These are phyloP conservation scores for Pichia thaimueangensis DNA, from an alignment of 805 yeast species.

Conservation along the genomic window DNA sequence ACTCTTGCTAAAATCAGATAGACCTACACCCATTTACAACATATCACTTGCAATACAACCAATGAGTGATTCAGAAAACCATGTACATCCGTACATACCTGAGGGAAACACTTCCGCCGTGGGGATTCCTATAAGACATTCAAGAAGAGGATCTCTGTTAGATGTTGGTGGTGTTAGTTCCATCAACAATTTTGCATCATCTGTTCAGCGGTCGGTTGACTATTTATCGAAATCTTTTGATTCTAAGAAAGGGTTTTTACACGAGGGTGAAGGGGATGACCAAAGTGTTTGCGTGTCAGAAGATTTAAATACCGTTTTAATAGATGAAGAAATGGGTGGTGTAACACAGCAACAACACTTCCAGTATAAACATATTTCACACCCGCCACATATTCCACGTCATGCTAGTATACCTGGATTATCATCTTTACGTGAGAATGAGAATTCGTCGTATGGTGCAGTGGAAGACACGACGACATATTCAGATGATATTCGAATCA, in stretches of 20 bases:
- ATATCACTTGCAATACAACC: neutral
- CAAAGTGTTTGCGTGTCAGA: too few species aligned
- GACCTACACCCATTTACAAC: too few species aligned
- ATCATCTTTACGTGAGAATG: neutral
- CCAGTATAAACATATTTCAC: too few species aligned
- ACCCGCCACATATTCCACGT: too few species aligned
- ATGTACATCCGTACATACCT: neutral
- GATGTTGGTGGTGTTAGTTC: constrained; percentile 35
- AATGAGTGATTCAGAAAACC: neutral
- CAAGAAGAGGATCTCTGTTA: constrained; percentile 28
- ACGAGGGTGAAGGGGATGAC: too few species aligned
- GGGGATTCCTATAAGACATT: too few species aligned
- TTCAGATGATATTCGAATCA: neutral
- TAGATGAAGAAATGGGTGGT: constrained; percentile 1
- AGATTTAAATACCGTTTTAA: neutral
- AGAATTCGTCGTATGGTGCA: neutral
- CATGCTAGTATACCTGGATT: too few species aligned
- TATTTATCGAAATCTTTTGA: constrained; percentile 24
- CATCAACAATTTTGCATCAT: constrained; percentile 32
- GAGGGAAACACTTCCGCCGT: too few species aligned
- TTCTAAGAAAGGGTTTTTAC: too few species aligned
- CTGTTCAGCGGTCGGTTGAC: constrained; percentile 28
- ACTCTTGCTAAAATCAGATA: too few species aligned
- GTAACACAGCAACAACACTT: too few species aligned
- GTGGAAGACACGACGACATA: neutral